Conservation (phyloP, 1,139 yeast species). For the Suhomyces bokatorum region DNA sequence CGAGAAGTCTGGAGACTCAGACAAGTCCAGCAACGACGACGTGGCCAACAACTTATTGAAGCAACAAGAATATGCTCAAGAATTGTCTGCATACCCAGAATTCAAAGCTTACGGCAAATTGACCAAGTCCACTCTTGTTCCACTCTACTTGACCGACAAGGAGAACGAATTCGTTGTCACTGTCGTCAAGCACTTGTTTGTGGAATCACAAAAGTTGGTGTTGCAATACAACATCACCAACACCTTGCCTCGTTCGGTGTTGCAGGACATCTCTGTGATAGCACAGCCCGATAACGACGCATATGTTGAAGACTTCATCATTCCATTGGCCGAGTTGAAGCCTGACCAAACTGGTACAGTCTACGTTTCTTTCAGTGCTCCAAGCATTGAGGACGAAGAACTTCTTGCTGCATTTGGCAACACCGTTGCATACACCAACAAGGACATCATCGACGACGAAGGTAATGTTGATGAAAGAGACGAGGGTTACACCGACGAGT, state of each 20-base stretch:
- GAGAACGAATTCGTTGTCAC: constrained; percentile 93
- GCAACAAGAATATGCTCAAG: constrained; percentile 66
- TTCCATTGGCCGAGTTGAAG: constrained; percentile 70
- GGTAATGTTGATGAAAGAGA: constrained; percentile 67
- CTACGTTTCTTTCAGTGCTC: constrained; percentile 73
- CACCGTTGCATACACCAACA: constrained; percentile 71
- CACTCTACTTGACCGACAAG: constrained; percentile 77
- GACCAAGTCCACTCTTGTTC: constrained; percentile 63
- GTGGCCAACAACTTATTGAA: constrained; percentile 47
- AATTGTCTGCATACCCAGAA: constrained; percentile 67
- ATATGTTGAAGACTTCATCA: constrained; percentile 68
- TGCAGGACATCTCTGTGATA: constrained; percentile 78
- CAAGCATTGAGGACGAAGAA: constrained; percentile 42
- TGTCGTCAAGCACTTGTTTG: constrained; percentile 79
- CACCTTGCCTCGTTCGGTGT: constrained; percentile 74
- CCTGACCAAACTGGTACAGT: constrained; percentile 75
- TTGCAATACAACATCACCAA: constrained; percentile 84
- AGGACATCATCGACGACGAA: constrained; percentile 77
- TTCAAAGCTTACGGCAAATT: constrained; percentile 70
- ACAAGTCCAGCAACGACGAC: constrained; percentile 22
- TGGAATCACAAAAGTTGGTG: constrained; percentile 65
- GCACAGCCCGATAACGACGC: constrained; percentile 63
- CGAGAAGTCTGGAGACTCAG: constrained; percentile 19
- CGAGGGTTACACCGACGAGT: constrained; percentile 92
- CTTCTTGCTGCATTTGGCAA: constrained; percentile 62